Conservation (phyloP, 257 asterid genomes). For the Eucommia ulmoides region DNA sequence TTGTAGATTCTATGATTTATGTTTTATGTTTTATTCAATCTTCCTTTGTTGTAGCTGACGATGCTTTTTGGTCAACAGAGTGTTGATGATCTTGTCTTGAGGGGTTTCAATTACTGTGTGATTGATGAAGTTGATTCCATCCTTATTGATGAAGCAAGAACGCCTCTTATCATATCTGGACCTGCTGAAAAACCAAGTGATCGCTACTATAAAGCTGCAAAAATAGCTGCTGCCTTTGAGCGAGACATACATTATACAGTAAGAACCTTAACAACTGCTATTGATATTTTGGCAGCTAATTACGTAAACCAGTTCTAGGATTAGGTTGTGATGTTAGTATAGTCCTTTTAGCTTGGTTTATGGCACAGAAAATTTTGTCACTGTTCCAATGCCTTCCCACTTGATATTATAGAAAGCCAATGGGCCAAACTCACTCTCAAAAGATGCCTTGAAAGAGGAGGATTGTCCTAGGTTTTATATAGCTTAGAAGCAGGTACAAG, state of each 20-base stretch:
- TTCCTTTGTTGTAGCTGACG: constrained; percentile 14
- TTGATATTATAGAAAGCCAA: too few relatives aligned
- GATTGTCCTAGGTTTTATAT: too few relatives aligned
- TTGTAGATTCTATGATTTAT: constrained; percentile 6
- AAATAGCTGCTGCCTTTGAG: constrained; percentile 83
- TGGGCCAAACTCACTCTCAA: too few relatives aligned
- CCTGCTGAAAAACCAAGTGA: constrained; percentile 97
- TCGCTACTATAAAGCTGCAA: constrained; percentile 91
- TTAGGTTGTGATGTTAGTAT: too few relatives aligned
- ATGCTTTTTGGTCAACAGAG: constrained; percentile 45
- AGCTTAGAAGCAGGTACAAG: too few relatives aligned
- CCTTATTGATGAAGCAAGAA: constrained; percentile 98
- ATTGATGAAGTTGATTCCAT: constrained; percentile 99
- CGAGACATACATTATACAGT: constrained; percentile 88
- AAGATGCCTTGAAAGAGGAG: too few relatives aligned
- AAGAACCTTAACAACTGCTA: constrained; percentile 21
- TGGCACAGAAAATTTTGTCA: too few relatives aligned
- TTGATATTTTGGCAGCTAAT: too few relatives aligned
- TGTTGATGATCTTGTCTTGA: constrained; percentile 85
- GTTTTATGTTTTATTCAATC: constrained; percentile 5
- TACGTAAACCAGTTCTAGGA: too few relatives aligned
- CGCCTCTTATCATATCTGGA: constrained; percentile 97
- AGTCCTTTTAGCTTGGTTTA: too few relatives aligned
- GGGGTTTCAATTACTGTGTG: constrained; percentile 82
- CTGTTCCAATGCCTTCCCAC: too few relatives aligned